Conservation (phyloP, 78 protist genomes). For the Speleostelium caveatum region DNA sequence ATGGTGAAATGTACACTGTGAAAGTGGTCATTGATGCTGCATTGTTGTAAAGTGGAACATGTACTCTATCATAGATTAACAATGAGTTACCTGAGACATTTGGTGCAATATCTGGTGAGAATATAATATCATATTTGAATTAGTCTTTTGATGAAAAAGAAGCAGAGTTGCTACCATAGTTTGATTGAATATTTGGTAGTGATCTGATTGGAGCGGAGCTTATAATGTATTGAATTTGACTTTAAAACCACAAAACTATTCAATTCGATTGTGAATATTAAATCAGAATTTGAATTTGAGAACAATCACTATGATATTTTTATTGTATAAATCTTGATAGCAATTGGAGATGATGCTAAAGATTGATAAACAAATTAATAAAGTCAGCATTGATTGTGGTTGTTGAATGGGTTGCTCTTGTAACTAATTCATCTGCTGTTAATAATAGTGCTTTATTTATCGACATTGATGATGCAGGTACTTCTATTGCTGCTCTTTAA, state of each 20-base stretch:
- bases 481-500: not conserved
- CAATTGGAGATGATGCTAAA: not conserved
- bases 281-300: not conserved
- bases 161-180: not conserved
- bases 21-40: not conserved
- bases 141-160: not conserved
- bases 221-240: not conserved
- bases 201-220: not conserved
- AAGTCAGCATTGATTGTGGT: not conserved
- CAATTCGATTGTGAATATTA: not conserved
- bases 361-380: too few species aligned
- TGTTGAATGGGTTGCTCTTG: not conserved
- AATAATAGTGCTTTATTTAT: too few species aligned
- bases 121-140: not conserved
- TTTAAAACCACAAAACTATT: not conserved
- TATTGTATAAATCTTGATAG: not conserved
- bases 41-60: not conserved
- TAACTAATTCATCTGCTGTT: not conserved
- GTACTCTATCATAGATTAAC: not conserved
- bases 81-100: not conserved
- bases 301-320: not conserved
- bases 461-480: not conserved
- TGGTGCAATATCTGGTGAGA: not conserved
- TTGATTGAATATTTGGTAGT: not conserved
- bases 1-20: not conserved